phyloP scores from a whole-genome alignment of 139 green algal genomes.

The Mychonastes homosphaera region DNA sequence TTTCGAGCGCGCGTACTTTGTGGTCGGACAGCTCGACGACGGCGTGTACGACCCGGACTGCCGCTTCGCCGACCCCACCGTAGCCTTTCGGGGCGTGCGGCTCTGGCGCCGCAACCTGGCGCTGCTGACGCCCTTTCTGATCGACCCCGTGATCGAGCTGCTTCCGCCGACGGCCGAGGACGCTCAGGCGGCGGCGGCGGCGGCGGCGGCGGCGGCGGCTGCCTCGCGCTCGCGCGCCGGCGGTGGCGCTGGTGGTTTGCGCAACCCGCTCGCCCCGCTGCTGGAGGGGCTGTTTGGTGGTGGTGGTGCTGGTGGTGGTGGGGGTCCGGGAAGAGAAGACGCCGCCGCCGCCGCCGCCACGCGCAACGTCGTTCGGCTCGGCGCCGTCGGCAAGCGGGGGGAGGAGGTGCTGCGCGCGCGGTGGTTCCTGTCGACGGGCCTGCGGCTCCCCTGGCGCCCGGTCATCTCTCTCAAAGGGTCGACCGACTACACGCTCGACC shows the following conservation, averaged over 20 bases:
- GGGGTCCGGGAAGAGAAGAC: not conserved
- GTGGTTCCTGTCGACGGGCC: constrained; percentile 31
- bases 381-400: no score
- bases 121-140: constrained; percentile 39
- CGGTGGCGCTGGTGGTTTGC: no score
- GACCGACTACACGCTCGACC: constrained; percentile 37
- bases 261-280: no score
- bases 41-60: constrained; percentile 34
- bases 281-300: not conserved
- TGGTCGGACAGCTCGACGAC: constrained; percentile 27
- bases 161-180: not conserved
- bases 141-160: constrained; percentile 23
- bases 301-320: constrained; percentile 3
- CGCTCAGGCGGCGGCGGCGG: not conserved
- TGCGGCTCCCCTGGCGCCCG: constrained; percentile 20
- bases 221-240: not conserved
- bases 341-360: no score
- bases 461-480: constrained; percentile 27
- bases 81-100: constrained; percentile 29
- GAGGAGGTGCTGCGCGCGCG: constrained; percentile 22
- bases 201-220: not conserved
- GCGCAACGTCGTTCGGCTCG: no score
- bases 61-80: constrained; percentile 40
- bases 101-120: constrained; percentile 39
- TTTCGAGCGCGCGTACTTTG: constrained; percentile 10